Evolutionary conservation across 2,329 filamentous ascomycete genomes (phyloP).

Genomic region (Purpureocillium lavendulum): DNA sequence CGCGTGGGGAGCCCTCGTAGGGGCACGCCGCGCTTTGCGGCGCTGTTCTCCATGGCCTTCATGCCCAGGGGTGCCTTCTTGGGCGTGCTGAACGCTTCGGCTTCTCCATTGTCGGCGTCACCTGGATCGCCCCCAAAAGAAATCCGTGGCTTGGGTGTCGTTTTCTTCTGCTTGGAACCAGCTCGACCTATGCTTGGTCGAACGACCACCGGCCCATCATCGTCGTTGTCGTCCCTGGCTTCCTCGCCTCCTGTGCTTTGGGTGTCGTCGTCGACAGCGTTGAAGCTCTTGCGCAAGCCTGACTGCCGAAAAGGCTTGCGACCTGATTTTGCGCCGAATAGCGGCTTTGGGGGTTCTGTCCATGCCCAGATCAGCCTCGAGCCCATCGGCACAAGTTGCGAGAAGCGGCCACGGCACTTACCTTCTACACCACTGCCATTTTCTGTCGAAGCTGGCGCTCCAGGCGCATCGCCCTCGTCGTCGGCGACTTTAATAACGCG

Average conservation of each 20-base stretch:
- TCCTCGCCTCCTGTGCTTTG: conserved; percentile 12
- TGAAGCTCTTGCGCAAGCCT: conserved; percentile 47
- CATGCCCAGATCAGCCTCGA: conserved; percentile 23
- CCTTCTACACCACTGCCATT: conserved; percentile 21
- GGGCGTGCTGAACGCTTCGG: conserved; percentile 44
- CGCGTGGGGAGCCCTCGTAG: conserved; percentile 46
- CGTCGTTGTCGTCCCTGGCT: conserved; percentile 30
- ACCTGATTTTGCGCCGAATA: conserved; percentile 32
- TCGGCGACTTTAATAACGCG: conserved; percentile 68
- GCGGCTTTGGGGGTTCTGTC: conserved; percentile 25
- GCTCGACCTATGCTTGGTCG: conserved; percentile 36
- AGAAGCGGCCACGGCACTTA: conserved; percentile 20
- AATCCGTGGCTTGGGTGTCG: conserved; percentile 46
- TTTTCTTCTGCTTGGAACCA: conserved; percentile 59
- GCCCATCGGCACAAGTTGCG: conserved; percentile 23
- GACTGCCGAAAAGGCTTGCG: conserved; percentile 51
- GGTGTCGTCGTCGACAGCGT: conserved; percentile 30
- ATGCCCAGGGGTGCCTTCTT: conserved; percentile 60
- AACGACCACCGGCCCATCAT: conserved; percentile 38
- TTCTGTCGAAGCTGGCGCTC: conserved; percentile 11
- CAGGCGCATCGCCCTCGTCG: conserved; percentile 42
- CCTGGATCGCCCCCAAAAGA: conserved; percentile 61
- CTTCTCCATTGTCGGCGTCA: conserved; percentile 43
- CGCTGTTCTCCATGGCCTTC: conserved; percentile 58
- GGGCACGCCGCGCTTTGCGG: conserved; percentile 43